Conservation (phyloP, 306 rosid species). For the Begonia masoniana region DNA sequence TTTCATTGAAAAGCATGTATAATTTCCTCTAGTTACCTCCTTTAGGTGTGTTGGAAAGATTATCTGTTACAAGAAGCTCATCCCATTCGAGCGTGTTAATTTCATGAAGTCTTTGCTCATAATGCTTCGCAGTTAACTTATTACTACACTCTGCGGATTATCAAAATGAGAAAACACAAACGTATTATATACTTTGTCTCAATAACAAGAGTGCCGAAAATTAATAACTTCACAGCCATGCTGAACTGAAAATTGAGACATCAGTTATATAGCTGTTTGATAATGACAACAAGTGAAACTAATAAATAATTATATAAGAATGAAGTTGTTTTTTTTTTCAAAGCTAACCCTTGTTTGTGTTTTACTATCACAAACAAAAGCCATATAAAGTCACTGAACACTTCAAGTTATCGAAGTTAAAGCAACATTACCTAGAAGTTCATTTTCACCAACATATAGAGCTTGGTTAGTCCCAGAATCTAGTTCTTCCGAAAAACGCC, state of each 20-base stretch:
- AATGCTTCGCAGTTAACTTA: slow-evolving; percentile 26
- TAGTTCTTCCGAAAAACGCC: slow-evolving; percentile 60
- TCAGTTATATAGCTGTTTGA: too few species aligned
- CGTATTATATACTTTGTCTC: too few species aligned
- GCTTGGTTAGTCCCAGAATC: slow-evolving; percentile 46
- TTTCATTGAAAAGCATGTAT: not conserved
- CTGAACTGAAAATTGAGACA: too few species aligned
- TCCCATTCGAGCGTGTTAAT: slow-evolving; percentile 98
- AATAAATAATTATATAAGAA: too few species aligned
- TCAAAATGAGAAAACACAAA: slow-evolving; percentile 2
- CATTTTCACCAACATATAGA: slow-evolving; percentile 35
- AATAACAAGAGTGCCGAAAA: too few species aligned
- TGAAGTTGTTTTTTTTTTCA: too few species aligned
- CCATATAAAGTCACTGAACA: too few species aligned
- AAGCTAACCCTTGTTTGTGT: too few species aligned
- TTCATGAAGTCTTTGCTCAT: slow-evolving; percentile 66
- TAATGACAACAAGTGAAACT: too few species aligned
- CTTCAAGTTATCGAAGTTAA: too few species aligned
- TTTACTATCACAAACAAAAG: too few species aligned
- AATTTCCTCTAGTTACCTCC: slow-evolving; percentile 38
- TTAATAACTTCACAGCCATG: too few species aligned
- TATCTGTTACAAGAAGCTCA: slow-evolving; percentile 61
- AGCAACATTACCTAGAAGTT: slow-evolving; percentile 17
- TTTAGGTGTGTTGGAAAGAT: slow-evolving; percentile 26
- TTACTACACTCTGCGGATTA: slow-evolving; percentile 33